phyloP scores from a whole-genome alignment of 2,329 filamentous ascomycete species.

The Tolypocladium album region DNA sequence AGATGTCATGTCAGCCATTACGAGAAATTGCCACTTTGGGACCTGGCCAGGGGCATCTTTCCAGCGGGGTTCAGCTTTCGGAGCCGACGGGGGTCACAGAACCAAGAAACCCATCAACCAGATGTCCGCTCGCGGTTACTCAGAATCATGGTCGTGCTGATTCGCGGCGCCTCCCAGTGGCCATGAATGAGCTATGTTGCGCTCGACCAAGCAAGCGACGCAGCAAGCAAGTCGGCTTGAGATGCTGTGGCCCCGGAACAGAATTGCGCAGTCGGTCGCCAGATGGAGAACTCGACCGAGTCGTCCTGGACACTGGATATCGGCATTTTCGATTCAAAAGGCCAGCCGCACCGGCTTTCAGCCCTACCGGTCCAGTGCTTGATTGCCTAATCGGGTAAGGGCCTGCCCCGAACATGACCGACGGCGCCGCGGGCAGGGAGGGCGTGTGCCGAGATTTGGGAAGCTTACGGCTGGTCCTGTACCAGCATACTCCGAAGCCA shows the following conservation, averaged over 20 bases:
- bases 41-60: background rate
- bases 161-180: background rate
- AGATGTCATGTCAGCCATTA: background rate
- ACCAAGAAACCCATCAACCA: background rate
- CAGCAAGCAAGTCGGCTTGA: background rate
- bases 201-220: background rate
- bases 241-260: background rate
- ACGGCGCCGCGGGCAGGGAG: background rate
- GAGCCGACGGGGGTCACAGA: background rate
- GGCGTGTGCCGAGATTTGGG: background rate
- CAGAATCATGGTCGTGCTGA: background rate
- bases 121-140: too few species aligned
- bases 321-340: background rate
- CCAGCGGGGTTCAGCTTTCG: background rate
- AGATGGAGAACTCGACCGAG: background rate
- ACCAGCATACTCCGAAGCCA: background rate
- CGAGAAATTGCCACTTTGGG: background rate
- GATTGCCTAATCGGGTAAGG: background rate
- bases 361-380: background rate
- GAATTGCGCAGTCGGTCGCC: background rate
- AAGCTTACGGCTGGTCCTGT: background rate
- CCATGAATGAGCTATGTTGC: background rate
- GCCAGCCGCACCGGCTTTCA: background rate
- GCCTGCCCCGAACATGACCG: too few species aligned
- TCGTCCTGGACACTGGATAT: background rate